Percentiles rank a stretch among this genome's conserved stretches.
Evolutionary conservation across 1,284 basidiomycete genomes (phyloP).

Genomic region (Heterobasidion parviporum): DNA sequence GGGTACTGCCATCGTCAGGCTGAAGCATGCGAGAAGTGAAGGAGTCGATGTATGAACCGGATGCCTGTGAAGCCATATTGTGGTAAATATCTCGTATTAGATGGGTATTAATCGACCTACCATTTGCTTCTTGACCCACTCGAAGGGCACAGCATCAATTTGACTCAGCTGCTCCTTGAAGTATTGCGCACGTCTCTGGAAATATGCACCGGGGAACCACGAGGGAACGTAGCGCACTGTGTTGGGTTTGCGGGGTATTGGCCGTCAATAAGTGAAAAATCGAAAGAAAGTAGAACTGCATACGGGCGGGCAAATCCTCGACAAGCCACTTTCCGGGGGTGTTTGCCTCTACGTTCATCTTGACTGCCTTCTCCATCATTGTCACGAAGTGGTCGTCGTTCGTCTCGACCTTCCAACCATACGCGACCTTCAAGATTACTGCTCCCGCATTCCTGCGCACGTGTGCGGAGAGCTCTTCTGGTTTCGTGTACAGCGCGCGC

Average conservation of each 20-base stretch:
- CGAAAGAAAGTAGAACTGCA: slow-evolving; percentile 1
- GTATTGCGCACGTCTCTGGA: slow-evolving; percentile 21
- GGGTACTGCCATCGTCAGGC: slow-evolving; percentile 15
- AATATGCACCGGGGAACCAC: slow-evolving; percentile 33
- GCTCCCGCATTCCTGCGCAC: slow-evolving; percentile 28
- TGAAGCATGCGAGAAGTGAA: slow-evolving; percentile 27
- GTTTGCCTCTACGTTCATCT: slow-evolving; percentile 3
- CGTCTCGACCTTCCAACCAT: slow-evolving; percentile 26
- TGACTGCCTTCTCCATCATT: slow-evolving; percentile 12
- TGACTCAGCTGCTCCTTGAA: slow-evolving; percentile 8
- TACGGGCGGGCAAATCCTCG: slow-evolving; percentile 16
- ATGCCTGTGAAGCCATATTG: slow-evolving; percentile 14
- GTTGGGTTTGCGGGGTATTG: neutral
- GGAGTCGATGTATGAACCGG: slow-evolving; percentile 23
- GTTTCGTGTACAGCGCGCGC: slow-evolving; percentile 24
- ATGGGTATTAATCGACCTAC: slow-evolving; percentile 10
- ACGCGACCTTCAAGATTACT: slow-evolving; percentile 28
- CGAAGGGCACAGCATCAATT: slow-evolving; percentile 21
- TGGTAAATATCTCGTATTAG: too few relatives aligned
- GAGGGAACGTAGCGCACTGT: slow-evolving; percentile 30
- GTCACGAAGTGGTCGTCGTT: slow-evolving; percentile 26
- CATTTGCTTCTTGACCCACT: slow-evolving; percentile 25
- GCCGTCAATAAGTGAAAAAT: neutral
- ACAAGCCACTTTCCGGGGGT: slow-evolving; percentile 16
- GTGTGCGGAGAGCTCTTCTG: slow-evolving; percentile 23